Evolutionary conservation across 2,329 filamentous ascomycete genomes (phyloP).

Genomic region (Cladosporium sp.): DNA sequence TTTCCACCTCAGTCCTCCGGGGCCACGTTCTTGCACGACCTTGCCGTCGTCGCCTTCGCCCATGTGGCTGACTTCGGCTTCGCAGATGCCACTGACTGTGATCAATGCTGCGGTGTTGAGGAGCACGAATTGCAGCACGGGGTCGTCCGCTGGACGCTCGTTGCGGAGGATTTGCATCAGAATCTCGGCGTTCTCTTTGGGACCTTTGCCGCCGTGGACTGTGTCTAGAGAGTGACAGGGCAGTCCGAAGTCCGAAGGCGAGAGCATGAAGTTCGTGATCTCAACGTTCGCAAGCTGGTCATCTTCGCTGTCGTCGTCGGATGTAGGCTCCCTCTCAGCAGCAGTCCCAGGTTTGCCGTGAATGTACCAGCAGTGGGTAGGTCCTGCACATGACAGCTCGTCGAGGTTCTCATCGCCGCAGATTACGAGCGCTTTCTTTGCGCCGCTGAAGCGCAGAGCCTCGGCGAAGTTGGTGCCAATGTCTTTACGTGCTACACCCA

Average conservation of each 20-base stretch:
- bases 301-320: conserved; percentile 37
- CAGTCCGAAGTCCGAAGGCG: conserved; percentile 86
- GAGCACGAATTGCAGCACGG: conserved; percentile 88
- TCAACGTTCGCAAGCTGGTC: conserved; percentile 46
- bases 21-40: conserved; percentile 79
- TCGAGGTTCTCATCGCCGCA: conserved; percentile 95
- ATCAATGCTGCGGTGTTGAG: conserved; percentile 91
- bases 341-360: conserved; percentile 38
- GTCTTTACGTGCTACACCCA: conserved; percentile 87
- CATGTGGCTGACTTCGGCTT: conserved; percentile 77
- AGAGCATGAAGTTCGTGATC: conserved; percentile 74
- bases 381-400: conserved; percentile 88
- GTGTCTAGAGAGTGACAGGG: conserved; percentile 69
- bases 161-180: conserved; percentile 74
- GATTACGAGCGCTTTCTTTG: conserved; percentile 81
- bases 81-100: conserved; percentile 82
- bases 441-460: conserved; percentile 73
- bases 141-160: conserved; percentile 72
- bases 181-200: conserved; percentile 83
- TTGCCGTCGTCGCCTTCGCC: conserved; percentile 76
- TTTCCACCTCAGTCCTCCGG: conserved; percentile 88
- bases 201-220: conserved; percentile 82
- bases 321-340: conserved; percentile 27
- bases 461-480: conserved; percentile 88
- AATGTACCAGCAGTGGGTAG: conserved; percentile 78